phyloP scores from a whole-genome alignment of 176 grass and related monocot species.

The Sorghum bicolor region Sorghum_bicolor_NCBIv3 NC_012873.2:60272501-60273000 shows the following conservation, averaged over 20 bases:
- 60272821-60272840: constrained; percentile 10
- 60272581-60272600: constrained; percentile 81
- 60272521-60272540: constrained; percentile 59
- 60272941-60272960: no score
- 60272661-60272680: no score
- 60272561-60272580: constrained; percentile 80
- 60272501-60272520: constrained; percentile 53
- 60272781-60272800: constrained; percentile 34
- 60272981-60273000: background rate
- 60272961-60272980: background rate
- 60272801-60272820: constrained; percentile 1
- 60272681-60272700: background rate
- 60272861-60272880: background rate
- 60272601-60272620: constrained; percentile 87
- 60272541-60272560: constrained; percentile 72
- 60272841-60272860: constrained; percentile 19
- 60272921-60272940: background rate
- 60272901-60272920: constrained; percentile 14
- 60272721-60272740: no score
- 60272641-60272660: constrained; percentile 25
- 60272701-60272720: no score
- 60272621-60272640: constrained; percentile 1
- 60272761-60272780: background rate
- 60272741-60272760: background rate
- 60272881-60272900: background rate